Evolutionary conservation across 495 filamentous ascomycete genomes (phyloP), one percentile per base, ranked within the genome.

Genomic region (Hyaloscypha finlandica): DNA sequence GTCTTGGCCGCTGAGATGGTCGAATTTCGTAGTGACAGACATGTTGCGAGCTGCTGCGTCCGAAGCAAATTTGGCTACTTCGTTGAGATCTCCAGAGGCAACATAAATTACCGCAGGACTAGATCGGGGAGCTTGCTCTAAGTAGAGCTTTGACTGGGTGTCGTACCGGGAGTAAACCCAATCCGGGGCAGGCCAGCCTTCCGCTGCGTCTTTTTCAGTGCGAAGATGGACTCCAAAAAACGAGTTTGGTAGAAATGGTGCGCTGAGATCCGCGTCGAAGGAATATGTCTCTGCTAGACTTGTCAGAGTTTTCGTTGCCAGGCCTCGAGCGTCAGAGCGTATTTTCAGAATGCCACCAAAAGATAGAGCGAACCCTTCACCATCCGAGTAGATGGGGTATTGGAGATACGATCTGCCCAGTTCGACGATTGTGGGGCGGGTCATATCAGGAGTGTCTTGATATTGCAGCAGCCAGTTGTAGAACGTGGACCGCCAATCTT

Each of bases 171-270:
- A 52, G 59, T 62, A 53, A 16, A 53, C 16, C 48, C 30, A 55
- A 6, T 68, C 29, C 3, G 29, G 8, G 51, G 64, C 59, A 8
- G 35, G 62, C 63, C 31, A 69, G 42, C 32, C 33, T 20, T 14
- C 22, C 12, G 33, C 32, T n/a, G 70, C 45, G 54, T 64, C 59
- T 51, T 31, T 66, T 56, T 65, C 67, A 2, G 68, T 73, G 8
- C 68, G 60, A 19, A 73, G 68, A 70, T 73, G 70, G 39, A 45
- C 68, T 2, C 67, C 70, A 14, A 73, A 68, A 55, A 66, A 73
- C 1, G 61, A 25, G n/a, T 67, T 61, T 20, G 29, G 20, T 5
- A 52, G 3, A 25, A 68, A 62, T 0, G 25, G 32, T 31, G 20
- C 6, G 3, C 33, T 19, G 2, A 56, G 19, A 45, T 67, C 39